Base-by-base conservation (phyloP, 352 stramenopile genomes). In the Aphanomyces stellatus region DNA sequence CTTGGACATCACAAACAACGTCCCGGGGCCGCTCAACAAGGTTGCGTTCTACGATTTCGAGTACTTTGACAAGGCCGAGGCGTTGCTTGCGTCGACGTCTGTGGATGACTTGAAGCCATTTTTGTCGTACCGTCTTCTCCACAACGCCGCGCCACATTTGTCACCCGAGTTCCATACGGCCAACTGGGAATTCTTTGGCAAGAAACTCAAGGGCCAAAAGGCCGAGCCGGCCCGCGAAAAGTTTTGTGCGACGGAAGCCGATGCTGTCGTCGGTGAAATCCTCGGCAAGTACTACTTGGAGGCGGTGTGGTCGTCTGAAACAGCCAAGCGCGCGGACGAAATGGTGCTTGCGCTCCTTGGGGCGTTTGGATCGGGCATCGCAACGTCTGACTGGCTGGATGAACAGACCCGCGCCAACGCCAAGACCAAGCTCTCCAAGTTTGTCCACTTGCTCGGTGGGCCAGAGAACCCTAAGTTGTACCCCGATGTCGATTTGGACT, bases 61-160 rank as follows among this genome's bases (percentile, higher is more conserved):
- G 46, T 89, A 89, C 28, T 41, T 88, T 25, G 75, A 82, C 27
- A 56, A 74, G 51, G 17, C 17, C 28, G 46, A 78, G 3, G 19
- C 82, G 28, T 57, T 87, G 1, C 37, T 43, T 43, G 71, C 75
- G 41, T 71, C 76, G 22, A 51, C 59, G 10, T 17, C 75, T 28
- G 46, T 82, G 15, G 66, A 78, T 10, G 63, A 79, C 10, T 59
- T 87, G 31, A 82, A 87, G 59, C 73, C 79, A 35, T 85, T 84
- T 59, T 11, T 87, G 63, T 81, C 69, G 66, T 87, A 84, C 61
- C 77, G 81, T 40, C 62, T 87, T 2, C 71, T 87, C 11, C 76
- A 87, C 68, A 78, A 73, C 37, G 10, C 37, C 37, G 37, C 37
- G 10, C 37, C 37, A 10, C 17, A 43, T 17, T 43, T 43, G 37